Percentiles rank a stretch among this genome's conserved stretches.
Evolutionary conservation across 202 grass and related monocot genomes (phyloP).

Genomic region (Cymbopogon flexuosus): DNA sequence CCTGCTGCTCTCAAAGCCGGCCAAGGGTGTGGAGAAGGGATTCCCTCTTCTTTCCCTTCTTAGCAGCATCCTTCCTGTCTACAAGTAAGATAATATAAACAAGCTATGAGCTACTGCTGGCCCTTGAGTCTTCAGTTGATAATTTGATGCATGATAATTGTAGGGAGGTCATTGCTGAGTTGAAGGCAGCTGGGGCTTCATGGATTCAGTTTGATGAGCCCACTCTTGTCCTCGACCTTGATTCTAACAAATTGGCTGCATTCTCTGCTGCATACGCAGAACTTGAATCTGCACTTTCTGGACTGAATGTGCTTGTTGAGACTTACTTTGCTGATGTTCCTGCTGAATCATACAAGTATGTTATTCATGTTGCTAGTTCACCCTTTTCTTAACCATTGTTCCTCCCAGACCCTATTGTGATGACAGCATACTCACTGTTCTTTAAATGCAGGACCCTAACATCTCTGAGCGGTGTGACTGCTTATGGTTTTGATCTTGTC

Average conservation of each 20-base stretch:
- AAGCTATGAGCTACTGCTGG: neutral
- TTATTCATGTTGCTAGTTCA: neutral
- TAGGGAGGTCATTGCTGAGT: conserved; percentile 87
- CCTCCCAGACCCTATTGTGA: neutral
- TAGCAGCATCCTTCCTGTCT: conserved; percentile 68
- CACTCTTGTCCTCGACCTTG: conserved; percentile 77
- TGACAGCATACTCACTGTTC: neutral
- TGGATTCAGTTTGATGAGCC: conserved; percentile 98
- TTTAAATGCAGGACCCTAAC: conserved; percentile 64
- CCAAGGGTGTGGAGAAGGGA: conserved; percentile 82
- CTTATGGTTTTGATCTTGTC: conserved; percentile 83
- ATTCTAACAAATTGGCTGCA: conserved; percentile 57
- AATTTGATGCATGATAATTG: conserved; percentile 20
- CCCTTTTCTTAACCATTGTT: neutral
- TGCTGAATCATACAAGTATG: conserved; percentile 79
- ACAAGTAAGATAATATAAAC: conserved; percentile 61
- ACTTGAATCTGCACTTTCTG: conserved; percentile 63
- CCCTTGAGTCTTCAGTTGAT: conserved; percentile 15
- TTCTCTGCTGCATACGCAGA: conserved; percentile 83
- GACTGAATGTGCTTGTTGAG: conserved; percentile 75
- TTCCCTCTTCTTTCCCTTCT: conserved; percentile 90
- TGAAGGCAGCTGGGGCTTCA: conserved; percentile 79
- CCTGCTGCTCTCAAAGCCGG: conserved; percentile 85
- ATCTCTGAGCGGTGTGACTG: conserved; percentile 62
- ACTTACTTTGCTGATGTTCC: conserved; percentile 93